Base-by-base conservation (phyloP, 164 flowering plant genomes). In the Stephania cephalantha region DNA sequence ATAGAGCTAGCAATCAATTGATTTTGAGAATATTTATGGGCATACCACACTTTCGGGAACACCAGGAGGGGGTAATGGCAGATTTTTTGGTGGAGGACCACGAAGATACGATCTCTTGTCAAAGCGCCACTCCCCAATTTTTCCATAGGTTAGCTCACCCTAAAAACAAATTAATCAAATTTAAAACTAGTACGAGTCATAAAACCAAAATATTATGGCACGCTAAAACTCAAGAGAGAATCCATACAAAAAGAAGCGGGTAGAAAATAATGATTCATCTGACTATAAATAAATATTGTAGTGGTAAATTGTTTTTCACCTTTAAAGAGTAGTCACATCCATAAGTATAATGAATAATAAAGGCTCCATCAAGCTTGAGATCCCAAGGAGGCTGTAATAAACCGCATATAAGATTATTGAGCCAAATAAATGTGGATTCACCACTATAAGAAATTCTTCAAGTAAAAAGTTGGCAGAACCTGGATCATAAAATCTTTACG, bases 1-100 rank as follows among this genome's bases (percentile, higher is more conserved):
- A 4, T 35, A 35, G 42, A 35, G 42, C 42, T 2, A 35, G 42
- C 42, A 35, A 35, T 4, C 42, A 35, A 35, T 35, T 35, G 42
- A 0, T 35, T 35, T 35, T 35, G 42, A 35, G 42, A 15, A 65
- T 22, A 52, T 31, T 5, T n/a, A 52, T 63, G 52, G 20, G 74
- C 95, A 78, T 92, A 95, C 99, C 97, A 95, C 98, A 87, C 97
- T 96, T 87, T 96, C 97, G 73, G 98, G 99, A 79, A 94, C 99
- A 31, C 94, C 92, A 3, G 92, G 91, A 79, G 99, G 99, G 10
- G 99, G 99, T 82, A 96, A 63, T 4, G 97, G 30, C 4, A 88
- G 83, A 75, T 96, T 91, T 78, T 74, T 88, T 10, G 97, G 94
- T 9, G 91, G 93, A 79, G 95, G 93, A 63, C 88, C 88, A 67